Percentiles rank a stretch among this genome's conserved stretches.
Conservation (phyloP, 2,329 filamentous ascomycete species). For the Cordyceps farinosa region DNA sequence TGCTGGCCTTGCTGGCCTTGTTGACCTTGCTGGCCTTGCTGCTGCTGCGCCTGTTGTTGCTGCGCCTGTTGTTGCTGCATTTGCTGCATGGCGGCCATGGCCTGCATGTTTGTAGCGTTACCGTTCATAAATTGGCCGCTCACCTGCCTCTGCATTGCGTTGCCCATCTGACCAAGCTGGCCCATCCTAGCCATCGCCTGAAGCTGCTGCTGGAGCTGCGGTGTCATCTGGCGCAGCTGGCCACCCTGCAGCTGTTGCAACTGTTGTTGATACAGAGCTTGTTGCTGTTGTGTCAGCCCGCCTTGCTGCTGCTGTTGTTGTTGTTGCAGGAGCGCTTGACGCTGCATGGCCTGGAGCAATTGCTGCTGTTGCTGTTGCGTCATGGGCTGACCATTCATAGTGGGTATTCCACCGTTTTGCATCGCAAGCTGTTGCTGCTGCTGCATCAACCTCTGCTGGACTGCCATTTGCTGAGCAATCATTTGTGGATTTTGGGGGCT, state of each 20-base stretch:
- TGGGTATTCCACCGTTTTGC: conserved; percentile 16
- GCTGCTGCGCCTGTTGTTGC: conserved; percentile 29
- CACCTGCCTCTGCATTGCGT: conserved; percentile 37
- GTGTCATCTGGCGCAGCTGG: conserved; percentile 32
- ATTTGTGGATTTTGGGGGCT: conserved; percentile 36
- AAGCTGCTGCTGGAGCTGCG: conserved; percentile 37
- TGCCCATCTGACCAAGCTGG: conserved; percentile 34
- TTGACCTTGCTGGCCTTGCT: conserved; percentile 25
- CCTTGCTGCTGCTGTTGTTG: conserved; percentile 28
- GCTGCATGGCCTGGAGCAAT: conserved; percentile 37
- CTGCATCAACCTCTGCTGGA: conserved; percentile 45
- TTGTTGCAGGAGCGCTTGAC: conserved; percentile 31
- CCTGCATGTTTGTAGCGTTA: conserved; percentile 28
- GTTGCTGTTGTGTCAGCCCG: conserved; percentile 41
- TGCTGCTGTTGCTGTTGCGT: conserved; percentile 37
- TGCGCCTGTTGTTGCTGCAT: conserved; percentile 33
- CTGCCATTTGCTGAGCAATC: conserved; percentile 44
- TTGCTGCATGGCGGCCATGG: conserved; percentile 30
- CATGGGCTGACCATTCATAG: conserved; percentile 36
- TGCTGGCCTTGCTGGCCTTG: conserved; percentile 30
- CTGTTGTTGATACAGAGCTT: conserved; percentile 42
- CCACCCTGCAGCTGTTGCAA: conserved; percentile 40
- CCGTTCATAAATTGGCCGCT: conserved; percentile 32
- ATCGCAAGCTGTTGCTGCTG: conserved; percentile 34
- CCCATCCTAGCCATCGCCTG: conserved; percentile 37